Conservation (phyloP, 1,139 yeast species). For the Yamadazyma buinensis region DNA sequence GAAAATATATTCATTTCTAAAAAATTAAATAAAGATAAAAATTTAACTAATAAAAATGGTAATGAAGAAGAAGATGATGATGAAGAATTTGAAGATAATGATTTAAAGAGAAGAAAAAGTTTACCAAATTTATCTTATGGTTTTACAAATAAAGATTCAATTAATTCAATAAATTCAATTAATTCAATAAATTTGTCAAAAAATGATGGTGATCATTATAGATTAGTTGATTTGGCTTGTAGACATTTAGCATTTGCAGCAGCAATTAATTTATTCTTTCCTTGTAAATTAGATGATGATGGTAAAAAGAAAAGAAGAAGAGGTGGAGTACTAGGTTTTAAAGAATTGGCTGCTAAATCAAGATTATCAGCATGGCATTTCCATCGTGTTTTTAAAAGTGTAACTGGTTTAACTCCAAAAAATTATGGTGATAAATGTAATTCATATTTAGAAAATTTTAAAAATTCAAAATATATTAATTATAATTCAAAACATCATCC, state of each 20-base stretch:
- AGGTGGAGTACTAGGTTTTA: constrained; percentile 86
- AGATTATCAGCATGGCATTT: constrained; percentile 92
- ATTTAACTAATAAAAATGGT: constrained; percentile 13
- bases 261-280: constrained; percentile 44
- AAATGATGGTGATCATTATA: constrained; percentile 64
- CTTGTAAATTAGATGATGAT: constrained; percentile 11
- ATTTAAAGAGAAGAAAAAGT: constrained; percentile 19
- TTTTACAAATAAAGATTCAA: too few relatives aligned
- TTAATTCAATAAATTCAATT: constrained; percentile 3
- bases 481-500: background rate
- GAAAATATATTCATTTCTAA: constrained; percentile 35
- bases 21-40: constrained; percentile 25
- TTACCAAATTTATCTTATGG: constrained; percentile 27
- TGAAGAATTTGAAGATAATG: constrained; percentile 2
- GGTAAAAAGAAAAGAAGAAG: constrained; percentile 58
- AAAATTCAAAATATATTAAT: constrained; percentile 17
- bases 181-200: constrained; percentile 37
- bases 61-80: background rate
- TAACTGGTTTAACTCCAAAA: constrained; percentile 83
- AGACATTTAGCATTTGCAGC: constrained; percentile 84
- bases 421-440: constrained; percentile 87
- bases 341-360: constrained; percentile 82
- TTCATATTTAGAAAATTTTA: constrained; percentile 51
- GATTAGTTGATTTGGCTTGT: constrained; percentile 75
- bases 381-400: constrained; percentile 82